A percentile compares a stretch with the other conserved stretches of the same genome.
Evolutionary conservation across 2,329 filamentous ascomycete genomes (phyloP).

Genomic region (Apiospora arundinis): DNA sequence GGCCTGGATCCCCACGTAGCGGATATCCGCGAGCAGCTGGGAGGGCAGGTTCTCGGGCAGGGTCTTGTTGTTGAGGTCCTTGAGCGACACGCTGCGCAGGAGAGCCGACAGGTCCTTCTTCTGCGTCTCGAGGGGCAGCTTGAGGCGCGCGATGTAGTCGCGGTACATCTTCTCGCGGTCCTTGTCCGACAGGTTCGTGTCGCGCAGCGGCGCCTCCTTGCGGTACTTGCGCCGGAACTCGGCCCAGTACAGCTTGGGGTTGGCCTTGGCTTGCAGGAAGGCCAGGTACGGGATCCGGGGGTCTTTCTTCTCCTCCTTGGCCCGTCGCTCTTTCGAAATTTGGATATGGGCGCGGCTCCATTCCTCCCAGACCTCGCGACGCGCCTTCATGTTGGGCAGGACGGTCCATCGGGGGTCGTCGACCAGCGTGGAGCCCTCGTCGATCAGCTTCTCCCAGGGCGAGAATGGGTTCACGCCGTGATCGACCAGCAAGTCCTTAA

Average conservation of each 20-base stretch:
- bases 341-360: conserved; percentile 84
- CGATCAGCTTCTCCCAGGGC: conserved; percentile 88
- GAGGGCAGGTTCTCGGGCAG: conserved; percentile 64
- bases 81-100: conserved; percentile 65
- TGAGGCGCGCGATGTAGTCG: conserved; percentile 72
- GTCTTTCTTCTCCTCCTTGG: conserved; percentile 79
- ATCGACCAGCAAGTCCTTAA: conserved; percentile 87
- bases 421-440: conserved; percentile 75
- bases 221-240: conserved; percentile 94
- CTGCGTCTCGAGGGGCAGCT: conserved; percentile 68
- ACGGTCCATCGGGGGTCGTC: conserved; percentile 89
- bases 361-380: conserved; percentile 81
- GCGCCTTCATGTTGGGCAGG: conserved; percentile 78
- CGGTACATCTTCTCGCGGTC: conserved; percentile 82
- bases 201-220: conserved; percentile 81
- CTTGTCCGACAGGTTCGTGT: conserved; percentile 72
- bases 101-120: conserved; percentile 74
- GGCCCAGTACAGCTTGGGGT: conserved; percentile 93
- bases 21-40: conserved; percentile 68
- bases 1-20: conserved; percentile 71
- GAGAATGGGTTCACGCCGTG: conserved; percentile 83
- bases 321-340: conserved; percentile 72
- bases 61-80: conserved; percentile 65
- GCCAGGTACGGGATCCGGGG: conserved; percentile 82
- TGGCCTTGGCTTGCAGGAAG: conserved; percentile 82